Evolutionary conservation across 768 basidiomycete genomes (phyloP).

Genomic region (Hortiboletus flavorubellus): DNA sequence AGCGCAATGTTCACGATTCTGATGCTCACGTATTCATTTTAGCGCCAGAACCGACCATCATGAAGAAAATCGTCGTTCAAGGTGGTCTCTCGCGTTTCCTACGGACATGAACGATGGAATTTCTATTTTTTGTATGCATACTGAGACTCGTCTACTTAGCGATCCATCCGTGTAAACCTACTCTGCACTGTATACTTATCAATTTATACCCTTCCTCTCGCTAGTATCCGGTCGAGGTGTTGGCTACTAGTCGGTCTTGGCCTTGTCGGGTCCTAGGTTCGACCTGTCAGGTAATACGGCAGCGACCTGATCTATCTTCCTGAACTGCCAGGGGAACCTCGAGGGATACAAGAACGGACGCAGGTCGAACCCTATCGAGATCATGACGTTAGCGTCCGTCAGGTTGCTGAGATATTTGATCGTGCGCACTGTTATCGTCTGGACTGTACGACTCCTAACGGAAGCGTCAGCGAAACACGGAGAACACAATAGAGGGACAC

Average conservation of each 20-base stretch:
- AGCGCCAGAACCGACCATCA: slow-evolving; percentile 84
- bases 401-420: neutral
- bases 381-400: neutral
- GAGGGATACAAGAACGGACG: slow-evolving; percentile 96
- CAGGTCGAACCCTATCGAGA: slow-evolving; percentile 76
- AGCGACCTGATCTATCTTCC: slow-evolving; percentile 88
- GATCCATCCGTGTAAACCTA: neutral
- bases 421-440: slow-evolving; percentile 82
- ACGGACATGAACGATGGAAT: slow-evolving; percentile 33
- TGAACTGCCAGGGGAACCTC: slow-evolving; percentile 95
- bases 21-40: slow-evolving; percentile 6
- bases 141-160: neutral
- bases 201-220: neutral
- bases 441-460: slow-evolving; percentile 90
- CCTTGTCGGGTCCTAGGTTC: slow-evolving; percentile 36
- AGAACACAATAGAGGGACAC: slow-evolving; percentile 29
- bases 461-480: neutral
- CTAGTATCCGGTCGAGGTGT: neutral
- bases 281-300: slow-evolving; percentile 73
- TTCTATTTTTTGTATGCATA: neutral
- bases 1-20: neutral
- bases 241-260: slow-evolving; percentile 44
- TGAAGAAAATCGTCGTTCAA: slow-evolving; percentile 85
- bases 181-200: slow-evolving; percentile 10
- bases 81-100: slow-evolving; percentile 75